A percentile compares a stretch with the other conserved stretches of the same genome.
Conservation (phyloP, 352 stramenopile genomes). For the Pythium folliculosum region DNA sequence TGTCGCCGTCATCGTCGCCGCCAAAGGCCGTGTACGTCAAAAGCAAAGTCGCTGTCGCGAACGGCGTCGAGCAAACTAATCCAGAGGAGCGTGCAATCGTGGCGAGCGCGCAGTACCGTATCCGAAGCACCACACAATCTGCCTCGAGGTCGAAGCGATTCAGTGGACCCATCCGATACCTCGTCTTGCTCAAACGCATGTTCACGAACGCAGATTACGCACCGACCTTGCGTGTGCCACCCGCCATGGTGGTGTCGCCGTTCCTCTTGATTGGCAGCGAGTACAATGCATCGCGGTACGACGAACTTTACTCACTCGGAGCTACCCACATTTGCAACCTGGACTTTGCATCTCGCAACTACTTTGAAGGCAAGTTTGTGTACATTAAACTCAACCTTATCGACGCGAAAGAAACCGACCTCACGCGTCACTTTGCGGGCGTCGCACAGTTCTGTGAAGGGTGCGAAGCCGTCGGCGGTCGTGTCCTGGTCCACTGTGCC, state of each 20-base stretch:
- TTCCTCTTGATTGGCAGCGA: conserved; percentile 29
- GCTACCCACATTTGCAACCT: conserved; percentile 37
- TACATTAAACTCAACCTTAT: conserved; percentile 34
- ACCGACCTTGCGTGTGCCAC: background rate
- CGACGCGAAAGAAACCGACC: conserved; percentile 17
- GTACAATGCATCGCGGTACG: conserved; percentile 27
- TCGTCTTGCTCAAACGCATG: conserved; percentile 21
- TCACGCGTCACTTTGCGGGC: conserved; percentile 26
- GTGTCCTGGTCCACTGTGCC: conserved; percentile 28
- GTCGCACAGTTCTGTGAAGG: conserved; percentile 29
- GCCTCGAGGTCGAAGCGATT: background rate
- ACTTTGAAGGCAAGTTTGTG: conserved; percentile 39
- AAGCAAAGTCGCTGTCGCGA: conserved; percentile 24
- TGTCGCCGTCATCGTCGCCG: conserved; percentile 21
- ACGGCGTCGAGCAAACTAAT: conserved; percentile 29
- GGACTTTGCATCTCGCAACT: conserved; percentile 32
- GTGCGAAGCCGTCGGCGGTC: conserved; percentile 24
- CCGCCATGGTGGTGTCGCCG: conserved; percentile 16
- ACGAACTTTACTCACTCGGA: conserved; percentile 27
- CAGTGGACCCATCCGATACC: conserved; percentile 15
- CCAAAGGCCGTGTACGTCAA: conserved; percentile 34
- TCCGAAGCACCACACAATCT: conserved; percentile 6
- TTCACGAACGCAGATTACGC: conserved; percentile 9
- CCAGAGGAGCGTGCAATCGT: conserved; percentile 30
- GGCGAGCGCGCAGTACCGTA: conserved; percentile 31